A percentile compares a stretch with the other conserved stretches of the same genome.
These are phyloP conservation scores for Acephala macrosclerotiorum DNA, from an alignment of 2,329 filamentous ascomycete genomes.

Conservation along the genomic window DNA sequence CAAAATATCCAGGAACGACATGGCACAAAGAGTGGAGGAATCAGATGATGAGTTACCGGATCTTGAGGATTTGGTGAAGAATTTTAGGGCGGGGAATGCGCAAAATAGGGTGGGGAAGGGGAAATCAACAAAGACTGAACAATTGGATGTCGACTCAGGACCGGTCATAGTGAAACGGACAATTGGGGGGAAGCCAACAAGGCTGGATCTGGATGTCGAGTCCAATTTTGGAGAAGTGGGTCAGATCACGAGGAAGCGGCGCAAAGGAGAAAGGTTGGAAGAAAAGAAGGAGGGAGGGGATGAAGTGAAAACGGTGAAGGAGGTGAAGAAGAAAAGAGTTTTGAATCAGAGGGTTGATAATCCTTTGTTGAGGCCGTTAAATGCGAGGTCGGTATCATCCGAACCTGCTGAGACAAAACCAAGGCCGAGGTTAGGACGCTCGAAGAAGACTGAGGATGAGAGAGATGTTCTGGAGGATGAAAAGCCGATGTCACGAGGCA, in stretches of 20 bases:
- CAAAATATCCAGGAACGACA: not conserved
- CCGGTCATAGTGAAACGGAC: too few relatives aligned
- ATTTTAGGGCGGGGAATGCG: not conserved
- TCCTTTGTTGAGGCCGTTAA: slow-evolving; percentile 35
- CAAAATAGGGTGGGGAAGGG: not conserved
- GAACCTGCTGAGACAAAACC: not conserved
- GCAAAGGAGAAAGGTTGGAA: not conserved
- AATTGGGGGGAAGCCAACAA: too few relatives aligned
- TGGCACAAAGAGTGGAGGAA: slow-evolving; percentile 33
- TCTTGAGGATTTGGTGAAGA: slow-evolving; percentile 24
- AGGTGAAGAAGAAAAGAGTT: slow-evolving; percentile 36
- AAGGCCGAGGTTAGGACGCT: not conserved
- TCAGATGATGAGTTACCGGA: slow-evolving; percentile 38
- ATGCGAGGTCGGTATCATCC: not conserved
- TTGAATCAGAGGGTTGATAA: slow-evolving; percentile 36
- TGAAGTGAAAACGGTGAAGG: slow-evolving; percentile 13
- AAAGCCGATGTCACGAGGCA: not conserved
- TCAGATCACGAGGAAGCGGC: not conserved
- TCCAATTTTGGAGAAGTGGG: too few relatives aligned
- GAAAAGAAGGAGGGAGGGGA: not conserved
- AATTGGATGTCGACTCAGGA: not conserved
- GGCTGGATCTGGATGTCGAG: too few relatives aligned
- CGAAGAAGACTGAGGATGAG: not conserved
- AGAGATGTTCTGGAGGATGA: not conserved
- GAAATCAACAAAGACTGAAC: not conserved